Conservation (phyloP, 345 rosid genomes). For the Gossypioides kirkii region DNA sequence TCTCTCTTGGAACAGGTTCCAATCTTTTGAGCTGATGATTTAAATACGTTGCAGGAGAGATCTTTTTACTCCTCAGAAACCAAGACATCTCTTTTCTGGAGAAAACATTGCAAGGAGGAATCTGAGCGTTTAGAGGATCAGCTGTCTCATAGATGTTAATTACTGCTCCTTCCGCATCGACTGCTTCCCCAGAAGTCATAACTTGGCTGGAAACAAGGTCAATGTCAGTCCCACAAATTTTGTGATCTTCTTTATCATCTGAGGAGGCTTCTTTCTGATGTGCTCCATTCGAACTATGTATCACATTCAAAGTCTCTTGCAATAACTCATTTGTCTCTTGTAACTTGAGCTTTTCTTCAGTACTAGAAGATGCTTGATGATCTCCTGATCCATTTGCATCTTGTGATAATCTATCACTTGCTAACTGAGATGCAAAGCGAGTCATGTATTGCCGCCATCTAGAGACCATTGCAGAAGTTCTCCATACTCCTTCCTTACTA, state of each 20-base stretch:
- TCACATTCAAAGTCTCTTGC: slow-evolving; percentile 27
- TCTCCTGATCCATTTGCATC: slow-evolving; percentile 22
- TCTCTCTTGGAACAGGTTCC: slow-evolving; percentile 34
- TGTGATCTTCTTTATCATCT: slow-evolving; percentile 23
- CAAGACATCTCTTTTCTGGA: slow-evolving; percentile 79
- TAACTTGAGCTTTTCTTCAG: slow-evolving; percentile 27
- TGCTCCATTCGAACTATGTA: slow-evolving; percentile 30
- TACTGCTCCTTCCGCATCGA: slow-evolving; percentile 29
- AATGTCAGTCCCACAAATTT: slow-evolving; percentile 22
- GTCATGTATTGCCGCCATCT: slow-evolving; percentile 92
- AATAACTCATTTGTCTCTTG: slow-evolving; percentile 30
- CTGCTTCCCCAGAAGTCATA: slow-evolving; percentile 24
- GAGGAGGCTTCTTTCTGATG: slow-evolving; percentile 25
- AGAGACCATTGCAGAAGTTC: slow-evolving; percentile 87
- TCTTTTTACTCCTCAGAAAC: slow-evolving; percentile 50
- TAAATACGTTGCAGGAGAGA: slow-evolving; percentile 52
- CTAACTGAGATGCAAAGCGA: slow-evolving; percentile 34
- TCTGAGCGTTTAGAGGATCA: slow-evolving; percentile 80
- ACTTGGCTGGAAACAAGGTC: slow-evolving; percentile 25
- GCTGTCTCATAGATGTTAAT: slow-evolving; percentile 29
- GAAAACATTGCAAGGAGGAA: slow-evolving; percentile 74
- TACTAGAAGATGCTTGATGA: slow-evolving; percentile 15
- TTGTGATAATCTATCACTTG: slow-evolving; percentile 15
- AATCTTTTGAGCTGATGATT: slow-evolving; percentile 35
- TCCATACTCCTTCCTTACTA: slow-evolving; percentile 88